Conservation (phyloP, 176 grass and related monocot species). For the Aechmea fasciata region DNA sequence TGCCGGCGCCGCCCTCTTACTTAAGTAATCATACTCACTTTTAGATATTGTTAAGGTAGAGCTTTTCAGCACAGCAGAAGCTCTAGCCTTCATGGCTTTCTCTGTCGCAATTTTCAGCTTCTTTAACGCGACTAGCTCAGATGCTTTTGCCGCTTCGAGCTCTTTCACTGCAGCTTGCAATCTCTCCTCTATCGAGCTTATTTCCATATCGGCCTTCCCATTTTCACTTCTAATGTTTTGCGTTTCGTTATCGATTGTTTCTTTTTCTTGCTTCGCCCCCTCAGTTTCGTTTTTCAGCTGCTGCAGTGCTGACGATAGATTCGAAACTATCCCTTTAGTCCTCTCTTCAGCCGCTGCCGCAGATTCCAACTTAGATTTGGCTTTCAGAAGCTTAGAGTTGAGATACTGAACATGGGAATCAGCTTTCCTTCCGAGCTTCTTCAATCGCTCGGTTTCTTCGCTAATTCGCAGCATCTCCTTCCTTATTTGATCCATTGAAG, state of each 20-base stretch:
- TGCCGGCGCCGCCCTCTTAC: slow-evolving; percentile 29
- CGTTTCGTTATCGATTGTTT: slow-evolving; percentile 33
- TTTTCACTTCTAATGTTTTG: slow-evolving; percentile 28
- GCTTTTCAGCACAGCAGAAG: slow-evolving; percentile 1
- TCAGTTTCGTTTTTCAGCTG: slow-evolving; percentile 49
- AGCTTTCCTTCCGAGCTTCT: slow-evolving; percentile 39
- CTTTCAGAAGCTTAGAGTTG: slow-evolving; percentile 75
- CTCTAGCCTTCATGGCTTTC: slow-evolving; percentile 37
- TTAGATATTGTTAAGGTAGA: slow-evolving; percentile 52
- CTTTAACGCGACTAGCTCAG: slow-evolving; percentile 50
- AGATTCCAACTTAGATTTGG: slow-evolving; percentile 43
- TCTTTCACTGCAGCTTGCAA: slow-evolving; percentile 30
- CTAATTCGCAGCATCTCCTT: slow-evolving; percentile 42
- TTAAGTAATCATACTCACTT: slow-evolving; percentile 83
- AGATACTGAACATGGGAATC: slow-evolving; percentile 57
- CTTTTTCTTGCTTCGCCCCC: slow-evolving; percentile 40
- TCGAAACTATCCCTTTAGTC: slow-evolving; percentile 45
- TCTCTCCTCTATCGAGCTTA: slow-evolving; percentile 26
- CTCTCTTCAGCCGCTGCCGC: slow-evolving; percentile 42
- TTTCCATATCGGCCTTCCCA: slow-evolving; percentile 22
- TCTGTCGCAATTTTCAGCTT: slow-evolving; percentile 43
- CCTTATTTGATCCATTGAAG: slow-evolving; percentile 66
- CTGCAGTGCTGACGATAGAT: slow-evolving; percentile 46
- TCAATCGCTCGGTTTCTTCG: slow-evolving; percentile 38
- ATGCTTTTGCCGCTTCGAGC: slow-evolving; percentile 49